These are phyloP conservation scores for Tulasnella sp. DNA, from an alignment of 768 basidiomycete genomes.

Conservation along the genomic window DNA sequence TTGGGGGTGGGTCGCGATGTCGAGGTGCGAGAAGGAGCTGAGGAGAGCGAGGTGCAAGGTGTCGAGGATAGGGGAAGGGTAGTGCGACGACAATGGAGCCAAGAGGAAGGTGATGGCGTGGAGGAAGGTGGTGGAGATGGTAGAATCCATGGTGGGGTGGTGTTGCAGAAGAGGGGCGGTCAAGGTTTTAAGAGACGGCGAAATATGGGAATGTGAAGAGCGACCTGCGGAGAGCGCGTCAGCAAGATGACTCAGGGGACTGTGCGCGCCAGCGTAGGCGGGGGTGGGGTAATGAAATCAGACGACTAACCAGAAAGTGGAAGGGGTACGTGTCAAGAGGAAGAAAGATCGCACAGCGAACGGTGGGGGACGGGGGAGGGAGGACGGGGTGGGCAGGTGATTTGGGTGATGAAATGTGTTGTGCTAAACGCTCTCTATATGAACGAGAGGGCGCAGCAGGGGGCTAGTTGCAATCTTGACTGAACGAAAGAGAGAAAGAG, in stretches of 20 bases:
- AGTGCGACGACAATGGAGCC: constrained; percentile 27
- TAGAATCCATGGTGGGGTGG: constrained; percentile 31
- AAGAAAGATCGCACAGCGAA: constrained; percentile 25
- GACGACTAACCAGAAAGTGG: not conserved
- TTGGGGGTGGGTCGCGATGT: constrained; percentile 18
- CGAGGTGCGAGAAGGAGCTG: constrained; percentile 35
- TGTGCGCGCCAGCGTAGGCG: not conserved
- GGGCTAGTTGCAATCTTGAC: constrained; percentile 9
- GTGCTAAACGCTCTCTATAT: constrained; percentile 11
- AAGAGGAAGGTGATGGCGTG: constrained; percentile 36
- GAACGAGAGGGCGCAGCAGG: constrained; percentile 4
- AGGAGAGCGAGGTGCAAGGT: constrained; percentile 37
- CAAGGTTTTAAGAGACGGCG: constrained; percentile 8
- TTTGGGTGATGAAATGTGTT: not conserved
- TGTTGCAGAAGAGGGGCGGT: not conserved
- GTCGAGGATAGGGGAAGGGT: constrained; percentile 32
- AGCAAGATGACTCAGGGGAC: not conserved
- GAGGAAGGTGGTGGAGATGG: constrained; percentile 33
- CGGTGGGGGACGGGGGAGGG: not conserved
- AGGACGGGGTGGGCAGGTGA: not conserved
- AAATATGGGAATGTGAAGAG: constrained; percentile 25
- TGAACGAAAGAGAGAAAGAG: constrained; percentile 2
- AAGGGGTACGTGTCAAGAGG: not conserved
- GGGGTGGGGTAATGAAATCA: not conserved
- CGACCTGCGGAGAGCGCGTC: constrained; percentile 11